Evolutionary conservation across 768 basidiomycete genomes (phyloP), one percentile per base, ranked within the genome.

Genomic region (Boletus huronensis): DNA sequence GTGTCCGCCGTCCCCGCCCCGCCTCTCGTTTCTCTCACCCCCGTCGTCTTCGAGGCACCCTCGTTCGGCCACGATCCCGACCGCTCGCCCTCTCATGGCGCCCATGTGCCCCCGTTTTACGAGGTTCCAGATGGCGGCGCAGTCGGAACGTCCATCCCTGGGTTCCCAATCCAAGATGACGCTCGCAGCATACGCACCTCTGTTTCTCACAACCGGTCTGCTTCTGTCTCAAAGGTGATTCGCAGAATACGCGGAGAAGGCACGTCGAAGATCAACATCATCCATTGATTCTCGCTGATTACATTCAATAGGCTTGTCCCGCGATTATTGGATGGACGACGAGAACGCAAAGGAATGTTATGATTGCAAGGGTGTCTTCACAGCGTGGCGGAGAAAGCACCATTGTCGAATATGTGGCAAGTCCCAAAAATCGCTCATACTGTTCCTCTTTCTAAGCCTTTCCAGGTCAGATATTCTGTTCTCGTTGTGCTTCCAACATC

Each of bases 261-360:
- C 80, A 61, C 57, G 69, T 65, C 25, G 6, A 49, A 14, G 32
- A 46, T 52, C 35, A 52, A 43, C 52, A 47, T 52, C 44, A 34
- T 43, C 34, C 43, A 28, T 41, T 39, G 35, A 28, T 52, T 49
- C 19, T 48, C 47, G 45, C 60, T 58, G 34, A 61, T 52, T 5
- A 10, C 14, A 58, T 50, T 21, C 3, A 11, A 32, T 48, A 92
- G 91, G 90, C n/a, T 67, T 96, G 19, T 92, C 91, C 23, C 84
- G 87, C 58, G 92, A 97, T 65, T 98, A 98, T 67, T 99, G 97
- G 97, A 98, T 98, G 94, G 91, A 93, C 57, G 95, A 98, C 65
- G 93, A 93, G 64, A 88, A 90, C 52, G 92, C 91, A 64, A 97
- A 89, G 67, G 93, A 97, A 64, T 96, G 94, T 65, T 96, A 93